Percentiles rank a stretch among this genome's conserved stretches.
Evolutionary conservation across 2,329 filamentous ascomycete genomes (phyloP).

Genomic region (Scedosporium aurantiacum): DNA sequence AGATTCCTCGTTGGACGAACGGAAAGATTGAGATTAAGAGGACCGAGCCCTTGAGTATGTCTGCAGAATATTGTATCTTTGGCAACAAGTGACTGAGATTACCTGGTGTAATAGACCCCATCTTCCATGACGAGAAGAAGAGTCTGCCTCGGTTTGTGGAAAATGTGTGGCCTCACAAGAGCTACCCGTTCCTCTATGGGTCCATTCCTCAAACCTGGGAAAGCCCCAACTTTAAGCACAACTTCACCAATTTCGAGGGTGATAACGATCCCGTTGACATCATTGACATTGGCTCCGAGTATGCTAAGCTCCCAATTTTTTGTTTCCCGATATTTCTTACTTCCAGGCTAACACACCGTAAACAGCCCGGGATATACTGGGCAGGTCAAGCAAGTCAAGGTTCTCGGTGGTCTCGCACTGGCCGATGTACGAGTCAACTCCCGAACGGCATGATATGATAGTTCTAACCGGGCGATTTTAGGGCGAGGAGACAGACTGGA

Average conservation of each 20-base stretch:
- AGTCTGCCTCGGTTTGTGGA: slow-evolving; percentile 26
- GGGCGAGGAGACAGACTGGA: slow-evolving; percentile 28
- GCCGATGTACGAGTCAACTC: slow-evolving; percentile 20
- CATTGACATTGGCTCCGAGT: slow-evolving; percentile 26
- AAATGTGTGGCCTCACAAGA: slow-evolving; percentile 31
- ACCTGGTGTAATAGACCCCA: slow-evolving; percentile 23
- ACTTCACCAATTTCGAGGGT: slow-evolving; percentile 24
- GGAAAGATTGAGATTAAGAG: slow-evolving; percentile 28
- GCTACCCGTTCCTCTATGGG: slow-evolving; percentile 31
- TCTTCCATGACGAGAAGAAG: slow-evolving; percentile 29
- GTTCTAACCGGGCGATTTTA: slow-evolving; percentile 7
- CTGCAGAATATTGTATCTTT: not conserved
- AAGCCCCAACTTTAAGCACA: slow-evolving; percentile 27
- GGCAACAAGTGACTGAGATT: not conserved
- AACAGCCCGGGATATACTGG: slow-evolving; percentile 20
- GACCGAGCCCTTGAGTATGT: slow-evolving; percentile 26
- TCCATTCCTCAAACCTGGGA: slow-evolving; percentile 35
- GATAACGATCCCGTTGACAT: slow-evolving; percentile 32
- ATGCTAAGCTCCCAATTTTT: slow-evolving; percentile 5
- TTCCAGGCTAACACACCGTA: not conserved
- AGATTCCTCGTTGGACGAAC: slow-evolving; percentile 30
- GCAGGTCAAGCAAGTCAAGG: slow-evolving; percentile 30
- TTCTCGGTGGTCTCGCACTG: slow-evolving; percentile 27
- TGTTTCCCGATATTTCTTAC: too few species aligned
- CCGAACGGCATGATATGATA: too few species aligned